phyloP scores from a whole-genome alignment of 495 filamentous ascomycete species.

The Pyronema domesticum region DNA sequence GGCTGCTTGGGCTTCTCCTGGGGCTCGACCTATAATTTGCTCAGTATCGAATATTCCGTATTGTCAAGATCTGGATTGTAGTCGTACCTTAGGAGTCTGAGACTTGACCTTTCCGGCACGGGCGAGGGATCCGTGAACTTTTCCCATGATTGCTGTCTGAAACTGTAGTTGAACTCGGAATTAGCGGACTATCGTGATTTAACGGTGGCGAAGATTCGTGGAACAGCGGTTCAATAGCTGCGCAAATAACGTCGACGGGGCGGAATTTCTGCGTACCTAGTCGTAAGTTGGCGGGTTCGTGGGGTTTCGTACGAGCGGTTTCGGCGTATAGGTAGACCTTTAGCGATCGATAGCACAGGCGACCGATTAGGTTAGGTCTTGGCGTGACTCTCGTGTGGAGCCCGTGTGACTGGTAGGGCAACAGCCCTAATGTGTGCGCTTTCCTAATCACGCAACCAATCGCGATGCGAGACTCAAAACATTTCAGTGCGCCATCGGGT shows the following conservation, averaged over 20 bases:
- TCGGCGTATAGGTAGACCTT: no score
- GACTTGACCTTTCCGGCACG: constrained; percentile 95
- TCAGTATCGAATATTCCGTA: background rate
- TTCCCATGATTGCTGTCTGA: constrained; percentile 54
- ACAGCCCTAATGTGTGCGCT: no score
- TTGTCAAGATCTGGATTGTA: background rate
- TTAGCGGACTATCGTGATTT: background rate
- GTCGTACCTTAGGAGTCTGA: constrained; percentile 69
- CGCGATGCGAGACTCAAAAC: no score
- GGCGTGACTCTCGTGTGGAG: no score
- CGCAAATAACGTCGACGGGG: background rate
- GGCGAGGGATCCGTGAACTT: constrained; percentile 82
- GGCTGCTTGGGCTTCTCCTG: constrained; percentile 87
- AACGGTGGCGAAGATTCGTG: background rate
- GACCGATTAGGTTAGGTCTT: no score
- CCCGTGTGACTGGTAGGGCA: no score
- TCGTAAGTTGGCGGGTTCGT: constrained; percentile 1
- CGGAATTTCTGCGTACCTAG: background rate
- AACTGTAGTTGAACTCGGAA: background rate
- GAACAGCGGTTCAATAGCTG: background rate
- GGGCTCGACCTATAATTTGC: constrained; percentile 48
- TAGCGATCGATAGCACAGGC: no score
- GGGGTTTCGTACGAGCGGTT: background rate
- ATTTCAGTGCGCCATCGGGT: no score
- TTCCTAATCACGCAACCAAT: no score